phyloP scores from a whole-genome alignment of 495 filamentous ascomycete species.

The Aspergillus baeticus region DNA sequence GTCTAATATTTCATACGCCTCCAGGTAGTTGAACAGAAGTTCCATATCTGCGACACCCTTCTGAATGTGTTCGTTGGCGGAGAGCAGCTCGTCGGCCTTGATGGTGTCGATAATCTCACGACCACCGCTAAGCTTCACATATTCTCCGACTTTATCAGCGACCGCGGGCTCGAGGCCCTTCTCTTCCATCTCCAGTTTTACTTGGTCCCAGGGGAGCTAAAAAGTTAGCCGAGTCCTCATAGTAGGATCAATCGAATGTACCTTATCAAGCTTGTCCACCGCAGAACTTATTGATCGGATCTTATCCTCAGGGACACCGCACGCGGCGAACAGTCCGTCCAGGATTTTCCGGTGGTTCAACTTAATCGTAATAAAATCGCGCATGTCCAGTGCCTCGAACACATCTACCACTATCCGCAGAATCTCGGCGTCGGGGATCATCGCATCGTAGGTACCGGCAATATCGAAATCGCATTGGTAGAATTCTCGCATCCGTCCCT shows the following conservation, averaged over 20 bases:
- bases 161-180: slow-evolving; percentile 74
- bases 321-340: slow-evolving; percentile 88
- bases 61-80: slow-evolving; percentile 68
- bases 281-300: slow-evolving; percentile 84
- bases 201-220: slow-evolving; percentile 74
- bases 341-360: slow-evolving; percentile 94
- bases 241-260: not conserved
- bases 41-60: slow-evolving; percentile 80
- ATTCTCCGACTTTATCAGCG: slow-evolving; percentile 84
- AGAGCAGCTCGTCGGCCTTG: slow-evolving; percentile 59
- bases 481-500: slow-evolving; percentile 93
- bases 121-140: slow-evolving; percentile 66
- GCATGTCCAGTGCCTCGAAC: slow-evolving; percentile 75
- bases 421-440: slow-evolving; percentile 96
- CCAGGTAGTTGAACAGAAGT: slow-evolving; percentile 76
- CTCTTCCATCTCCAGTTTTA: slow-evolving; percentile 91
- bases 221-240: not conserved
- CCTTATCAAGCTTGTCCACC: slow-evolving; percentile 95
- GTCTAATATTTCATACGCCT: slow-evolving; percentile 68
- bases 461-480: slow-evolving; percentile 99
- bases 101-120: slow-evolving; percentile 68
- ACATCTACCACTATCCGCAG: slow-evolving; percentile 81
- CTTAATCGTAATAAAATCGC: slow-evolving; percentile 78
- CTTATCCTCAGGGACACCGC: slow-evolving; percentile 83
- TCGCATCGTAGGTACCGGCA: slow-evolving; percentile 84